Evolutionary conservation across 2,329 filamentous ascomycete species (phyloP), one percentile per base, ranked within the genome.

Genomic region (Biscogniauxia marginata): DNA sequence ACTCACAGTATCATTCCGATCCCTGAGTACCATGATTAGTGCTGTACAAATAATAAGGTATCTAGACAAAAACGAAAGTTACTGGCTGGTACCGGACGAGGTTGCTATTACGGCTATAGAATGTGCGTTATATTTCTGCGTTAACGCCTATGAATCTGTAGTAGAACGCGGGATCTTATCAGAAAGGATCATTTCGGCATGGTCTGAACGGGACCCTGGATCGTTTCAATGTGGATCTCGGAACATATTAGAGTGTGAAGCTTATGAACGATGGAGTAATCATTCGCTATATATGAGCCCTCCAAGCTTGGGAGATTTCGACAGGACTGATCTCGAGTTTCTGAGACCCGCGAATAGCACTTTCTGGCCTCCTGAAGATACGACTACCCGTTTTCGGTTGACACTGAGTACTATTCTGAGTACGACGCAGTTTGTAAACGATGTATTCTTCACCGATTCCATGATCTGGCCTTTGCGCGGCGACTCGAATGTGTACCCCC

Each of bases 41-140:
- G 43, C 56, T 3, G 30, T 59, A 7, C 13, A 58, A 18, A 24
- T 63, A 3, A n/a, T 62, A 3, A 54, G 53, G 34, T 56, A 56
- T 9, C 49, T 16, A 2, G n/a, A 46, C 4, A 49, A 30, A 1
- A 59, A 56, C 22, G 57, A 54, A 45, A 18, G 7, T 1, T 50
- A 49, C 25, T 16, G 44, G 3, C 23, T 57, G 1, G 24, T 1
- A 3, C 67, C 63, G 63, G 54, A 59, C 1, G 53, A 65, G 11
- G 56, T 61, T 1, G 19, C 53, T 9, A 54, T 65, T 22, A 54
- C 59, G 3, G 66, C 59, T 3, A 65, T 57, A 20, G 66, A 68
- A 46, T 67, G 66, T 25, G 64, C 63, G 8, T 58, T 67, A 1
- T 65, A 60, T 45, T 63, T 66, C 51, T 68, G 64, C 21, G 13